Evolutionary conservation across 1,139 yeast genomes (phyloP), one percentile per base, ranked within the genome.

Genomic region (Lodderomyces elongisporus): DNA sequence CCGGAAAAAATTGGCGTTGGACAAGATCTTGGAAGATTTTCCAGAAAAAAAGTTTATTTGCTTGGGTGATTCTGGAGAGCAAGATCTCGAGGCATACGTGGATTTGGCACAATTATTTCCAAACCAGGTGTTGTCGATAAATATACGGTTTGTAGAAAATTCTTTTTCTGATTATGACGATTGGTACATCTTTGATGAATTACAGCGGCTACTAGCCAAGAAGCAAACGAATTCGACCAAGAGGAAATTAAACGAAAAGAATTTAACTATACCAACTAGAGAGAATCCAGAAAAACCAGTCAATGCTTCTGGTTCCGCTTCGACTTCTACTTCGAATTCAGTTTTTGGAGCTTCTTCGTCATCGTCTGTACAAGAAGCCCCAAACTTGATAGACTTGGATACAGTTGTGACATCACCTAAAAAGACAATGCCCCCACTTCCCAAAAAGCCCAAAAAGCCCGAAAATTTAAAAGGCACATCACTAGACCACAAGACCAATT

Each of bases 51-150:
- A 74, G 48, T 91, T 91, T 51, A 68, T 91, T 14, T 66, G 95
- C 36, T 71, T 91, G 17, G 99, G 99, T 14, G 99, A 93, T 54
- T 82, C 96, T 2, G 97, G 98, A 2, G 98, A 93, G 52, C 80
- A 81, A 42, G 99, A 93, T 58, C 64, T 91, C 30, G 98, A 93
- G 51, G 95, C 97, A 0, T 93, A 91, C 52, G 71, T 77, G 4
- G 83, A 82, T 25, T 60, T 87, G 25, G 87, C 95, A 0, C 56
- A 61, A 25, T 46, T 55, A 20, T 77, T 63, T 47, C 94, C 95
- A 0, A 60, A 65, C 5, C 81, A 76, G 43, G 66, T 91, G 1
- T 45, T 72, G 20, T 93, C 84, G 1, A 85, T 93, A 5, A 88
- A 79, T 53, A 84, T 93, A 28, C 66, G 98, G 34, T 83, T 83